phyloP scores from a whole-genome alignment of 2,329 filamentous ascomycete genomes.

The Sordariomycetes sp. region DNA sequence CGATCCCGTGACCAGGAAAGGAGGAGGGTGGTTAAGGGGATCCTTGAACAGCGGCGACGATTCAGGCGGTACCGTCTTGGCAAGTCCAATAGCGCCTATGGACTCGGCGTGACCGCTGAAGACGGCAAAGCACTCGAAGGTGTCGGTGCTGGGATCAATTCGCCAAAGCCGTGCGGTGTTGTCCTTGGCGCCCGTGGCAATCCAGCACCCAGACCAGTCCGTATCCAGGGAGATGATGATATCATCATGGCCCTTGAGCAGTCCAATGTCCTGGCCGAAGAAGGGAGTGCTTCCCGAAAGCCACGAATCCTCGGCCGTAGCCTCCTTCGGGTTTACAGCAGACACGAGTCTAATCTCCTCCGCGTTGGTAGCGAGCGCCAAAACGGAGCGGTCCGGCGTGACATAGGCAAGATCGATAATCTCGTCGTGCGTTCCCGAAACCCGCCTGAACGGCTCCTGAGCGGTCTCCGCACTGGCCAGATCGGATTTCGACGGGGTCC shows the following conservation, averaged over 20 bases:
- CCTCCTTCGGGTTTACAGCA: slow-evolving; percentile 29
- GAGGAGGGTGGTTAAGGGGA: slow-evolving; percentile 66
- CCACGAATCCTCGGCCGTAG: slow-evolving; percentile 10
- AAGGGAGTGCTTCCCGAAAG: slow-evolving; percentile 31
- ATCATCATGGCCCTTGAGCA: slow-evolving; percentile 83
- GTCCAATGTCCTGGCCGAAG: slow-evolving; percentile 79
- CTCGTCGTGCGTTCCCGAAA: slow-evolving; percentile 94
- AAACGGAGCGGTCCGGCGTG: slow-evolving; percentile 62
- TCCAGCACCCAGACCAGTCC: slow-evolving; percentile 95
- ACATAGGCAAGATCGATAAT: slow-evolving; percentile 90
- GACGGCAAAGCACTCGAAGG: slow-evolving; percentile 66
- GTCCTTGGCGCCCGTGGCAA: slow-evolving; percentile 92
- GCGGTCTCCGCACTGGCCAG: slow-evolving; percentile 17
- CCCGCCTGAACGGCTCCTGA: slow-evolving; percentile 50
- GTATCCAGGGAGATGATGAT: slow-evolving; percentile 91
- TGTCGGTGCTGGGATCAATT: slow-evolving; percentile 60
- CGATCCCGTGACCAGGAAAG: slow-evolving; percentile 81
- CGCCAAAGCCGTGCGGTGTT: slow-evolving; percentile 89
- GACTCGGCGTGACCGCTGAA: slow-evolving; percentile 93
- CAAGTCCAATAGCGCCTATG: slow-evolving; percentile 75
- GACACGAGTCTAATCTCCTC: slow-evolving; percentile 87
- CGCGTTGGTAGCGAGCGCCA: slow-evolving; percentile 88
- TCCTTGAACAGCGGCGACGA: slow-evolving; percentile 58
- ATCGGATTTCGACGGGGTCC: slow-evolving; percentile 24
- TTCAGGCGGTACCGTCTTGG: slow-evolving; percentile 52